These are phyloP conservation scores for Plasmopara halstedii DNA, from an alignment of 352 stramenopile genomes.

Conservation along the genomic window DNA sequence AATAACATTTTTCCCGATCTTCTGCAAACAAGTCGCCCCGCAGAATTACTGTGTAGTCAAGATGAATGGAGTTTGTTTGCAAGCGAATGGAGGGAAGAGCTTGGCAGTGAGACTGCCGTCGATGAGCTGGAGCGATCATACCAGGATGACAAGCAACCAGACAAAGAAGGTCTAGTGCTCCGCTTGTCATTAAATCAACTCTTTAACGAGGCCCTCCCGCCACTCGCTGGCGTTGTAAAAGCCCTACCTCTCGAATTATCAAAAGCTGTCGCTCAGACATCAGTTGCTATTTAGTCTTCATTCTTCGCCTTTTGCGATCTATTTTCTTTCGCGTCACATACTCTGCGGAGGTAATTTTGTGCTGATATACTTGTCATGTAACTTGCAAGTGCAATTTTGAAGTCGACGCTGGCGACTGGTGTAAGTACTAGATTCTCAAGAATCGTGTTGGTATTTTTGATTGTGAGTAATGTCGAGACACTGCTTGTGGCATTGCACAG, in stretches of 20 bases:
- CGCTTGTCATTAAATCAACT: conserved; percentile 19
- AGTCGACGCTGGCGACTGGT: conserved; percentile 55
- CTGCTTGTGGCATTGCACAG: conserved; percentile 68
- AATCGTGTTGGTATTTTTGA: conserved; percentile 72
- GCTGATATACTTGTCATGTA: conserved; percentile 63
- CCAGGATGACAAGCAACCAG: conserved; percentile 10
- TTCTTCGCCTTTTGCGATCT: conserved; percentile 8
- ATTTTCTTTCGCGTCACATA: too few relatives aligned
- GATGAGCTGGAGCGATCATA: conserved; percentile 48
- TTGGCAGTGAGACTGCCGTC: conserved; percentile 46
- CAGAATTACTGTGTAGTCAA: conserved; percentile 46
- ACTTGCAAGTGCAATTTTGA: conserved; percentile 42
- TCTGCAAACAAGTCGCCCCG: conserved; percentile 15
- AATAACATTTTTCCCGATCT: conserved; percentile 14
- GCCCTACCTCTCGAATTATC: conserved; percentile 20
- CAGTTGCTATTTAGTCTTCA: conserved; percentile 14
- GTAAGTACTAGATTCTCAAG: conserved; percentile 81
- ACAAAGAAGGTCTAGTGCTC: conserved; percentile 4
- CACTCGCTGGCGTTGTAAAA: conserved; percentile 17
- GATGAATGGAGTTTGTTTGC: conserved; percentile 51
- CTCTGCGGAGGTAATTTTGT: conserved; percentile 72
- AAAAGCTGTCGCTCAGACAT: conserved; percentile 13
- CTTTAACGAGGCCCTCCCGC: conserved; percentile 27
- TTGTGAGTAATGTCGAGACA: conserved; percentile 66
- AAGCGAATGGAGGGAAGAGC: conserved; percentile 42